Evolutionary conservation across 2,329 filamentous ascomycete genomes (phyloP).

Genomic region (Penicillium sp.): DNA sequence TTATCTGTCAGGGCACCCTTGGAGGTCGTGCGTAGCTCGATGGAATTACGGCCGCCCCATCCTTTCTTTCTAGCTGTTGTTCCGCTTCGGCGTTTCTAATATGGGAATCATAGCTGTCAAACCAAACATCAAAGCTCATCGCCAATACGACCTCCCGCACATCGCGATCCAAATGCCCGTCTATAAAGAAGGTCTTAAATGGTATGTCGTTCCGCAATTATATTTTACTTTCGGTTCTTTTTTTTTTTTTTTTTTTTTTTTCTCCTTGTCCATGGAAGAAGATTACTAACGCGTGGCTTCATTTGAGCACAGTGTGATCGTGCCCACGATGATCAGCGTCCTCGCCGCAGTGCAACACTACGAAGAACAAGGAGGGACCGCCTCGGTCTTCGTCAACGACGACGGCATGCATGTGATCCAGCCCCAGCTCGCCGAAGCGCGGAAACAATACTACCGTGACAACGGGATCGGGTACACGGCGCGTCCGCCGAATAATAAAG

Average conservation of each 20-base stretch:
- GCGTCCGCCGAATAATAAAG: constrained; percentile 46
- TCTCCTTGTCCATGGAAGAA: no score
- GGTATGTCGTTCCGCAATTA: constrained; percentile 24
- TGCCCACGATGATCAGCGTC: constrained; percentile 60
- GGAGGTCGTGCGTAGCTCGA: no score
- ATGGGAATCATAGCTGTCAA: constrained; percentile 31
- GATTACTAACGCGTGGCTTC: not conserved
- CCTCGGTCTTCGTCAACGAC: constrained; percentile 46
- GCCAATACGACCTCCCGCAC: constrained; percentile 37
- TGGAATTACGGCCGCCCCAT: not conserved
- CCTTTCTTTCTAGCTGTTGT: not conserved
- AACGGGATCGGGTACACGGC: constrained; percentile 58
- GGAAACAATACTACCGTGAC: constrained; percentile 56
- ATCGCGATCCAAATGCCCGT: constrained; percentile 83
- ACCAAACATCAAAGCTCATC: constrained; percentile 37
- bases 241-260: no score
- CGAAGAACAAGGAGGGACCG: constrained; percentile 45
- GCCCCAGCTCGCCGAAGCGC: constrained; percentile 49
- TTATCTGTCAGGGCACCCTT: no score
- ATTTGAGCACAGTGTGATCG: constrained; percentile 57
- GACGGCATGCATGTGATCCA: constrained; percentile 46
- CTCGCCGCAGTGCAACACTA: constrained; percentile 65
- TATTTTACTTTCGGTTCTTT: not conserved
- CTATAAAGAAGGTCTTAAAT: constrained; percentile 74
- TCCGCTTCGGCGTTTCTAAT: not conserved